phyloP scores from a whole-genome alignment of 2,329 filamentous ascomycete genomes.

The Chrysoporthe puriensis region DNA sequence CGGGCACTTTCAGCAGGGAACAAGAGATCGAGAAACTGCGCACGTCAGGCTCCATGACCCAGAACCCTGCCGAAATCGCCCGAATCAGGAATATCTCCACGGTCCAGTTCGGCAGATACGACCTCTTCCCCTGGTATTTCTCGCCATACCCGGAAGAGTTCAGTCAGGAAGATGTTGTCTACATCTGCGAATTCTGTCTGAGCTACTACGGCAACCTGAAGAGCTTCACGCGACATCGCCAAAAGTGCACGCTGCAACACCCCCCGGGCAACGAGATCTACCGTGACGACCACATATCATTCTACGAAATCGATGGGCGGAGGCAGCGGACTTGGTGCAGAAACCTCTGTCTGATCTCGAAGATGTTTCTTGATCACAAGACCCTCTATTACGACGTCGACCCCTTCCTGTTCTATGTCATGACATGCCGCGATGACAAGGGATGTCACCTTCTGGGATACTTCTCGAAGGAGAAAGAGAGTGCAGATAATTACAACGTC shows the following conservation, averaged over 20 bases:
- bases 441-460: constrained; percentile 98
- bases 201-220: constrained; percentile 85
- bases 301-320: constrained; percentile 96
- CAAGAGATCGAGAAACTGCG: constrained; percentile 96
- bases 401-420: constrained; percentile 97
- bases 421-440: constrained; percentile 86
- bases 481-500: constrained; percentile 94
- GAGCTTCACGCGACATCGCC: constrained; percentile 81
- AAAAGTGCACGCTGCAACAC: constrained; percentile 88
- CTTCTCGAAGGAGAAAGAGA: constrained; percentile 98
- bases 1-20: constrained; percentile 71
- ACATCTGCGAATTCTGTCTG: constrained; percentile 96
- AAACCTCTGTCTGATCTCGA: constrained; percentile 90
- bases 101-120: constrained; percentile 89
- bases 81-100: constrained; percentile 93
- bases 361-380: constrained; percentile 97
- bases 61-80: constrained; percentile 95
- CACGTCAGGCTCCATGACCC: constrained; percentile 96
- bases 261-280: constrained; percentile 99
- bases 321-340: constrained; percentile 95
- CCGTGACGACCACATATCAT: constrained; percentile 88
- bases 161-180: constrained; percentile 85
- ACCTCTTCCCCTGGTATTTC: constrained; percentile 98
- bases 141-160: constrained; percentile 93
- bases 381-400: constrained; percentile 99